phyloP scores from a whole-genome alignment of 805 yeast species.

The Lipomyces chichibuensis region DNA sequence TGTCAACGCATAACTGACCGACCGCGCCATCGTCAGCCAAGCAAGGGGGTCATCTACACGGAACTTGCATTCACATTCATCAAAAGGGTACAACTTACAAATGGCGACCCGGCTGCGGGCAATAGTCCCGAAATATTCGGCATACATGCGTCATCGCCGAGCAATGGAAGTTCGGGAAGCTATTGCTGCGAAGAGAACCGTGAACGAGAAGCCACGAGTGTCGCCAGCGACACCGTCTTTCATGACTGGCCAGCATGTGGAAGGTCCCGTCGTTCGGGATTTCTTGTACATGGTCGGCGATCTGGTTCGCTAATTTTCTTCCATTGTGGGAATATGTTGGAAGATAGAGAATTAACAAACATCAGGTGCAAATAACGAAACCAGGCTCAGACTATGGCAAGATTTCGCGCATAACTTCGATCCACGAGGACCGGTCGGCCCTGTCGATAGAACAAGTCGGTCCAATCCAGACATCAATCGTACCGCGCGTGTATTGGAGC shows the following conservation, averaged over 20 bases:
- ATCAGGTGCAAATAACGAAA: constrained; percentile 54
- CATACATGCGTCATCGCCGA: constrained; percentile 1
- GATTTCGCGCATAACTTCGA: constrained; percentile 65
- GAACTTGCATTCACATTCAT: background rate
- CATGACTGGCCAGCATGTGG: constrained; percentile 1
- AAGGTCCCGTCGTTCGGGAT: constrained; percentile 2
- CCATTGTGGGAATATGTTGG: background rate
- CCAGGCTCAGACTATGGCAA: constrained; percentile 76
- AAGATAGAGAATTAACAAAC: background rate
- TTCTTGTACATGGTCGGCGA: constrained; percentile 22
- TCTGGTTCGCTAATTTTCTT: constrained; percentile 7
- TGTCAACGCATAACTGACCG: background rate
- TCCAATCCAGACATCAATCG: constrained; percentile 60
- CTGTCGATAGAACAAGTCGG: constrained; percentile 69
- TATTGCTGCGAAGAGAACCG: background rate
- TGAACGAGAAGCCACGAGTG: background rate
- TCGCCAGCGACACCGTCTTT: constrained; percentile 8
- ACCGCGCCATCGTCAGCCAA: background rate
- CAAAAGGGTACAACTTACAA: background rate
- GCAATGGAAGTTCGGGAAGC: background rate
- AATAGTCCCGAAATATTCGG: background rate
- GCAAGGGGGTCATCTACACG: background rate
- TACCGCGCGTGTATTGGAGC: constrained; percentile 75
- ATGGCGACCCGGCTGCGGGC: background rate
- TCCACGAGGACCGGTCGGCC: constrained; percentile 63